Base-by-base conservation (phyloP, 345 rosid genomes). In the Populus deltoides region DNA sequence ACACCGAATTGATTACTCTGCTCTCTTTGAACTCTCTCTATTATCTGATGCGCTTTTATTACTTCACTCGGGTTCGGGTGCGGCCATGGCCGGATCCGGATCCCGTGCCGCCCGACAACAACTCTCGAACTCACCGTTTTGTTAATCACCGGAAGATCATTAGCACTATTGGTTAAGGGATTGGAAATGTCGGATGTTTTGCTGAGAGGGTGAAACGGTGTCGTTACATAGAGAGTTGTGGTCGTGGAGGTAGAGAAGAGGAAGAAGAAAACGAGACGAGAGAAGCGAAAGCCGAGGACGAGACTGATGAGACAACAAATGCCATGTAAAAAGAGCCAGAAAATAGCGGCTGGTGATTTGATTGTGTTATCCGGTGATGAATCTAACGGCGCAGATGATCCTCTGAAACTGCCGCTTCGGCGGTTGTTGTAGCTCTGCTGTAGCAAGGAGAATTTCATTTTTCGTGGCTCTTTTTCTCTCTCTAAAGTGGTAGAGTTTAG, bases 41-140 rank as follows among this genome's bases (percentile, higher is more conserved):
- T 94, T 61, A 97, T 90, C 87, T 73, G 86, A 73, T 97, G 99
- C 45, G 99, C 99, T 79, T 85, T 90, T 97, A 97, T 90, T 17
- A 97, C 97, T 82, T 97, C 99, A 11, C 76, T 43, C 78, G 98
- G 94, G 79, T 92, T 82, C 66, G 99, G 99, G 69, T 94, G 99
- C 20, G 99, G 99, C 99, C 98, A 97, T 3, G 98, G 97, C 61
- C 99, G 95, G 92, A 97, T 94, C 91, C 97, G 92, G 92, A 97
- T 97, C 90, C 99, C 99, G 74, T 97, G 99, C 45, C 99, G 88
- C 18, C 99, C 99, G 0, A 94, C 99, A 11, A 92, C 90, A 12
- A 97, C 98, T 35, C 97, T 80, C 6, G 98, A 92, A 77, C 83
- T 88, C 68, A 75, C 67, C n/a, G 93, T 87, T 51, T 45, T 80